Base-by-base conservation (phyloP, 2,329 filamentous ascomycete species). In the Arachnomyces sp. region DNA sequence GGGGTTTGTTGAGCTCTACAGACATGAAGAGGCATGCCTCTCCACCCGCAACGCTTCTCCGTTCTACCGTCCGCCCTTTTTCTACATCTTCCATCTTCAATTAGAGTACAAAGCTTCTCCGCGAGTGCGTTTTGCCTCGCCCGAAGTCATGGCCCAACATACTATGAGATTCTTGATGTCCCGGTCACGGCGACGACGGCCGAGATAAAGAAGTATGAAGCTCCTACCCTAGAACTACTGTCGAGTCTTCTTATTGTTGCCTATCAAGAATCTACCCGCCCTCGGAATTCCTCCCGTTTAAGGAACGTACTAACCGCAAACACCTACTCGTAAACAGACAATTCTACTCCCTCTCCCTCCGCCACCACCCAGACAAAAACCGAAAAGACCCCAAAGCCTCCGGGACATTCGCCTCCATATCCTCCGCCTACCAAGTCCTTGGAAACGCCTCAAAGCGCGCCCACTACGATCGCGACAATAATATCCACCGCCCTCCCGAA, bases 301-400 rank as follows among this genome's bases (percentile, higher is more conserved):
- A 36, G 33, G 15, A n/a, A 29, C 25, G 16, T 15, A 3, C 18
- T 35, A 12, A 18, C 15, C 16, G 28, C 7, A 28, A 39, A 15
- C 7, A 40, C 8, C 39, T 17, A 34, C 37, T 30, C 31, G 32
- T 5, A 18, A 47, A 36, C 36, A 71, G 68, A 51, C 67, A 78
- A 60, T 98, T 95, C 76, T 96, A 95, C 73, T 66, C 75, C 45
- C 84, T 96, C 60, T 95, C 88, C 57, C 94, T 95, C 66, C 69
- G 75, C 39, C 83, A 95, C 73, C 92, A 98, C 65, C 92, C 92
- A 1, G 92, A 98, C 72, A 80, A 81, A 59, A 93, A 96, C 71
- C 86, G 75, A 44, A 59, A 75, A 52, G 83, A 95, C 63, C 83
- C 85, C 3, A 59, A 67, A 43, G 84, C 89, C 46, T 72, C 80